Percentiles rank a stretch among this genome's conserved stretches.
These are phyloP conservation scores for Imleria badia DNA, from an alignment of 768 basidiomycete species.

Conservation along the genomic window DNA sequence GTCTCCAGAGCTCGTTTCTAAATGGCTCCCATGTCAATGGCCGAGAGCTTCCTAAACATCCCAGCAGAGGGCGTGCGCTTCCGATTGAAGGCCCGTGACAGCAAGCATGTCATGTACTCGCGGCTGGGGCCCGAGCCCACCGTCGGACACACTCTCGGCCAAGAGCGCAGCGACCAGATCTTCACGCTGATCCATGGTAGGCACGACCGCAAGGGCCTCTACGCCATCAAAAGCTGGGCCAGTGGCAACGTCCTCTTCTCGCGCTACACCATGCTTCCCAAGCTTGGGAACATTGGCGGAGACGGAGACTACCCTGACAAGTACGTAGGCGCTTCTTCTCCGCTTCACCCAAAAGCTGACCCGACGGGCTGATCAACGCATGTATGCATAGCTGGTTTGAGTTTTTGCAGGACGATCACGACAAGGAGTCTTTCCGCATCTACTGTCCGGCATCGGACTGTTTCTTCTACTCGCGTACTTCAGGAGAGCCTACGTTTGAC, in stretches of 20 bases:
- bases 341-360: background rate
- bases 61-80: conserved; percentile 1
- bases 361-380: background rate
- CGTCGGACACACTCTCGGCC: background rate
- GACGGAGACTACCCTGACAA: conserved; percentile 1
- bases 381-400: background rate
- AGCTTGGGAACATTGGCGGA: background rate
- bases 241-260: conserved; percentile 4
- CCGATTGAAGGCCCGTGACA: background rate
- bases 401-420: background rate
- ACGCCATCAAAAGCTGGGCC: conserved; percentile 7
- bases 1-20: too few species aligned
- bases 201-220: background rate
- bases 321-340: background rate
- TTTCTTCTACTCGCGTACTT: background rate
- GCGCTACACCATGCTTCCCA: background rate
- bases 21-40: background rate
- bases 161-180: background rate
- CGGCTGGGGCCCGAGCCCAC: background rate
- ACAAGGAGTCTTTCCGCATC: background rate
- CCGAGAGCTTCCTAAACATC: background rate
- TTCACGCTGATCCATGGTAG: conserved; percentile 3
- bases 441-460: background rate
- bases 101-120: background rate
- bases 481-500: background rate